phyloP scores from a whole-genome alignment of 306 rosid genomes.

The Dalbergia cultrata region DNA sequence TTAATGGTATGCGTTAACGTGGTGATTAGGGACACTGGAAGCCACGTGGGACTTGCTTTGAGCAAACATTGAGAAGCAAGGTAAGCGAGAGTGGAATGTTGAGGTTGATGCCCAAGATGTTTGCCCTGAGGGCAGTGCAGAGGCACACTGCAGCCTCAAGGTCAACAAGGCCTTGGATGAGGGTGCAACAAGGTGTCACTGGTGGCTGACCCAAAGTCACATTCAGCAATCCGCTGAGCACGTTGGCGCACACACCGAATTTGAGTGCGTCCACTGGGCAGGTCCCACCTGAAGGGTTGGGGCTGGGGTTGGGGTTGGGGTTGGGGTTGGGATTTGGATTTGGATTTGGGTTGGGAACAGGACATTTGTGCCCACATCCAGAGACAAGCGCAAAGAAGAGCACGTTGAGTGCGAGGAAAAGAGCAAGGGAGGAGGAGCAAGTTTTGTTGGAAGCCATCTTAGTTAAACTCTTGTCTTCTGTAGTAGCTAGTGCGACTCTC shows the following conservation, averaged over 20 bases:
- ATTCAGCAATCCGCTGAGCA: conserved; percentile 60
- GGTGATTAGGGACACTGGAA: not conserved
- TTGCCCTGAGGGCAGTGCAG: conserved; percentile 68
- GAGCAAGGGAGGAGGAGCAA: conserved; percentile 47
- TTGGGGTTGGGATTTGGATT: not conserved
- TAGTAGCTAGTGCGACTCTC: too few relatives aligned
- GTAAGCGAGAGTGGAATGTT: conserved; percentile 54
- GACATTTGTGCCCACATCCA: conserved; percentile 36
- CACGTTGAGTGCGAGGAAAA: conserved; percentile 64
- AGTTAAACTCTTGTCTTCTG: too few relatives aligned
- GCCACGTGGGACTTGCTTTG: not conserved
- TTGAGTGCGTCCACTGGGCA: too few relatives aligned
- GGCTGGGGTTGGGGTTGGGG: not conserved
- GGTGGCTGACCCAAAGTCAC: conserved; percentile 61
- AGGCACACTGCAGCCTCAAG: conserved; percentile 75
- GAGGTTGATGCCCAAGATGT: conserved; percentile 63
- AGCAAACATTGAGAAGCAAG: not conserved
- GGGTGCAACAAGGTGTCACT: conserved; percentile 66
- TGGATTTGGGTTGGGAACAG: conserved; percentile 20
- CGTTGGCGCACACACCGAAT: conserved; percentile 52
- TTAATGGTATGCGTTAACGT: not conserved
- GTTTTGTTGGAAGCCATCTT: conserved; percentile 60
- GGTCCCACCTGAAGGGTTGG: not conserved
- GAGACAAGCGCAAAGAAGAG: conserved; percentile 61
- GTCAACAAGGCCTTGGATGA: conserved; percentile 66